Evolutionary conservation across 2,329 filamentous ascomycete species (phyloP), one percentile per base, ranked within the genome.

Genomic region (Stagonosporopsis vannaccii): DNA sequence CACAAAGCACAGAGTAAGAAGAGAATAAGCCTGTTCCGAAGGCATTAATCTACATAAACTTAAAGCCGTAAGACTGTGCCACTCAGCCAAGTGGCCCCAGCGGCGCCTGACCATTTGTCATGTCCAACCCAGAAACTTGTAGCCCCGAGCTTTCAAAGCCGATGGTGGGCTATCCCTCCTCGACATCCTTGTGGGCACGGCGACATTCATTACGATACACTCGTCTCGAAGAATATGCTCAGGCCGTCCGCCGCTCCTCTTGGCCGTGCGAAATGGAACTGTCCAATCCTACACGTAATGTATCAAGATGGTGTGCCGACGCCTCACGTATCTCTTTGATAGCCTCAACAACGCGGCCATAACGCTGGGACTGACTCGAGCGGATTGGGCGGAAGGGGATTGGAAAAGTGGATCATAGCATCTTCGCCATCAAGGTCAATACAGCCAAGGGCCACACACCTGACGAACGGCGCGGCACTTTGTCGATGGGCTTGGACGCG

Each of bases 201-300:
- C 28, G 12, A 12, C 28, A 11, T 3, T 30, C 9, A 3, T 7
- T 30, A 17, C 15, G 11, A 6, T 19, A 36, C n/a, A 4, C 17
- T 17, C n/a, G 33, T 12, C 6, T 4, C 15, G 33, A 36, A 11
- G 33, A n/a, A 36, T 36, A 12, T n/a, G 33, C 33, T 7, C 6
- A 17, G 11, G n/a, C 15, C 33, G 17, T 19, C 33, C n/a, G 15
- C n/a, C 19, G n/a, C n/a, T 36, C n/a, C 33, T 36, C n/a, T n/a
- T n/a, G n/a, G n/a, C n/a, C n/a, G n/a, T n/a, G n/a, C n/a, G n/a
- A n/a, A n/a, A n/a, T n/a, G n/a, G n/a, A n/a, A n/a, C n/a, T n/a
- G n/a, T n/a, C n/a, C n/a, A n/a, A n/a, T n/a, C 93, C 93, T 93
- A 98, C 58, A 98, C 89, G 76, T 99, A 99, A 80, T 99, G 98